A percentile compares a stretch with the other conserved stretches of the same genome.
Evolutionary conservation across 2,329 filamentous ascomycete genomes (phyloP).

Genomic region (Calonectria honghensis): DNA sequence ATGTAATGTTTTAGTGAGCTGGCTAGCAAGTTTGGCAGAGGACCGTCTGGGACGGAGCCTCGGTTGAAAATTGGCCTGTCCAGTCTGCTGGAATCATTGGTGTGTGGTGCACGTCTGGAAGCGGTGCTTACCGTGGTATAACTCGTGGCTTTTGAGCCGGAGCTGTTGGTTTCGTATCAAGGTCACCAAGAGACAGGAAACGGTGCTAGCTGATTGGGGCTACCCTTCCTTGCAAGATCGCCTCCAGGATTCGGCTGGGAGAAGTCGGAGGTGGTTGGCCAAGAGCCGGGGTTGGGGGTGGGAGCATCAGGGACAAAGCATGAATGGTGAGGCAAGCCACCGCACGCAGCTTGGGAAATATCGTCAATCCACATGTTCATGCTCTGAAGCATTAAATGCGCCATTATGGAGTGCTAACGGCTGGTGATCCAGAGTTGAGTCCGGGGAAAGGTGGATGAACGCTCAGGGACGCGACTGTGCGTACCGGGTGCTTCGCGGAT

Average conservation of each 20-base stretch:
- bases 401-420: conserved; percentile 3
- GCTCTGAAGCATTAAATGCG: not conserved
- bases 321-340: conserved; percentile 27
- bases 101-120: not conserved
- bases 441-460: conserved; percentile 34
- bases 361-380: conserved; percentile 13
- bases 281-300: conserved; percentile 11
- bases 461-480: conserved; percentile 17
- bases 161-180: conserved; percentile 3
- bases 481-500: conserved; percentile 10
- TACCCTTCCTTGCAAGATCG: conserved; percentile 12
- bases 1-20: conserved; percentile 11
- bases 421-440: conserved; percentile 21
- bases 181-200: conserved; percentile 6
- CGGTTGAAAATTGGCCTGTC: conserved; percentile 24
- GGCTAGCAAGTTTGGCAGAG: conserved; percentile 27
- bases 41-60: conserved; percentile 7
- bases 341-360: conserved; percentile 8
- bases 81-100: conserved; percentile 12
- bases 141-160: conserved; percentile 34
- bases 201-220: conserved; percentile 23
- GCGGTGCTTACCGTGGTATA: conserved; percentile 10
- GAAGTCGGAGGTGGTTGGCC: conserved; percentile 17
- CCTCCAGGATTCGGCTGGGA: conserved; percentile 13
- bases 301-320: not conserved